Percentiles rank a stretch among this genome's conserved stretches.
Evolutionary conservation across 163 green algal genomes (phyloP).

Genomic region (Smithsoniella earleae): DNA sequence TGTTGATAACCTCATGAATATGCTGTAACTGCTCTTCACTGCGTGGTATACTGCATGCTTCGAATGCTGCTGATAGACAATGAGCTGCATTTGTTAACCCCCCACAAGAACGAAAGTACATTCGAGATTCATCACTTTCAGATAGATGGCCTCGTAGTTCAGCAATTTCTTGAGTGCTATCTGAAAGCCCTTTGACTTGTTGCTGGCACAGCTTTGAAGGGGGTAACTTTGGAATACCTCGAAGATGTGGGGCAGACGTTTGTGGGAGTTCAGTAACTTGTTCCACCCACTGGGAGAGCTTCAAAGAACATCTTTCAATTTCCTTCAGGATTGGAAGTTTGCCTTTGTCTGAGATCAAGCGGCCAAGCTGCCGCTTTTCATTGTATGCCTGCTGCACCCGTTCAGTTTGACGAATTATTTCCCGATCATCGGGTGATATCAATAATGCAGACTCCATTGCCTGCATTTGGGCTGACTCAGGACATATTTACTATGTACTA

Average conservation of each 20-base stretch:
- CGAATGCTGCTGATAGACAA: not conserved
- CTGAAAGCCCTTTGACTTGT: not conserved
- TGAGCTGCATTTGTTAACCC: not conserved
- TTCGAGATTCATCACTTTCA: not conserved
- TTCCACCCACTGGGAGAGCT: not conserved
- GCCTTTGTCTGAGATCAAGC: not conserved
- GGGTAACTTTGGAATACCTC: not conserved
- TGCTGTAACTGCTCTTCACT: not conserved
- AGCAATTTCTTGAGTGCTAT: not conserved
- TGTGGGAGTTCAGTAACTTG: not conserved
- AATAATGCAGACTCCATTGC: slow-evolving; percentile 15
- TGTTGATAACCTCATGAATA: not conserved
- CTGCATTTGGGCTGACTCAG: not conserved
- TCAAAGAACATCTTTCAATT: not conserved
- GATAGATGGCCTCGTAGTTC: too few relatives aligned
- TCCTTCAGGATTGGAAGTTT: not conserved
- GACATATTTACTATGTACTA: not conserved
- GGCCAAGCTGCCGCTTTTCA: not conserved
- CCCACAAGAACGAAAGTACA: slow-evolving; percentile 26
- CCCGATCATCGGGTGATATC: slow-evolving; percentile 2
- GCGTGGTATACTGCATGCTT: not conserved
- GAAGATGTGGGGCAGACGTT: not conserved
- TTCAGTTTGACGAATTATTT: not conserved
- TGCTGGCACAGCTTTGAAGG: not conserved
- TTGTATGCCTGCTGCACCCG: slow-evolving; percentile 6